Evolutionary conservation across 495 filamentous ascomycete genomes (phyloP).

Genomic region (Tirmania nivea): DNA sequence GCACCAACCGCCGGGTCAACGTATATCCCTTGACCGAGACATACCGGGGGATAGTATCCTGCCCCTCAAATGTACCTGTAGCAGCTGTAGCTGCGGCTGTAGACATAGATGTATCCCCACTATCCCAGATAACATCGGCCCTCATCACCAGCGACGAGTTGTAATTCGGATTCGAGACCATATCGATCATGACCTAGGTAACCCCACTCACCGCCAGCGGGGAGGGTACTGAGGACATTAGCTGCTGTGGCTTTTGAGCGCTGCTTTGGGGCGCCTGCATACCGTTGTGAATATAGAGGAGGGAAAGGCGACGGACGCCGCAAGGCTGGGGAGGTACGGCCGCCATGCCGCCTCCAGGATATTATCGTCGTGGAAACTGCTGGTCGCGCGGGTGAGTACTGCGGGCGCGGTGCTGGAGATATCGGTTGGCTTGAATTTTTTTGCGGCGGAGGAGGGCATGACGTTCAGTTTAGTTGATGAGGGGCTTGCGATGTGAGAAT

Average conservation of each 20-base stretch:
- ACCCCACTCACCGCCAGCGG: neutral
- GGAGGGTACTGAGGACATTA: neutral
- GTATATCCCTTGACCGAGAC: constrained; percentile 30
- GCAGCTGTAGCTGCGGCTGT: neutral
- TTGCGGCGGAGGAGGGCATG: neutral
- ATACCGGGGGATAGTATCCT: constrained; percentile 21
- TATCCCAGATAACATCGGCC: constrained; percentile 55
- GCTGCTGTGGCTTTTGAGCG: neutral
- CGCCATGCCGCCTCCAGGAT: neutral
- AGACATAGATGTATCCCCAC: constrained; percentile 18
- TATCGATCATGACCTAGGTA: constrained; percentile 37
- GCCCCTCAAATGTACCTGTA: constrained; percentile 1
- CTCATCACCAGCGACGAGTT: constrained; percentile 65
- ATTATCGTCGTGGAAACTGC: no score
- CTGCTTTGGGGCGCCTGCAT: neutral
- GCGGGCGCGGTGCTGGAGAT: neutral
- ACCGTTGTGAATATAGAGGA: no score
- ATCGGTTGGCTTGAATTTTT: neutral
- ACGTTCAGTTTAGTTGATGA: no score
- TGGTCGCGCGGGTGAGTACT: neutral
- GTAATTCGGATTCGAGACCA: constrained; percentile 69
- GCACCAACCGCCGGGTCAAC: constrained; percentile 38
- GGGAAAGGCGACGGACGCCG: no score
- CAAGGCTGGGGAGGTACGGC: neutral
- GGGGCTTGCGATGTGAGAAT: no score